Base-by-base conservation (phyloP, 2,329 filamentous ascomycete genomes). In the Hypoxylon sp. region DNA sequence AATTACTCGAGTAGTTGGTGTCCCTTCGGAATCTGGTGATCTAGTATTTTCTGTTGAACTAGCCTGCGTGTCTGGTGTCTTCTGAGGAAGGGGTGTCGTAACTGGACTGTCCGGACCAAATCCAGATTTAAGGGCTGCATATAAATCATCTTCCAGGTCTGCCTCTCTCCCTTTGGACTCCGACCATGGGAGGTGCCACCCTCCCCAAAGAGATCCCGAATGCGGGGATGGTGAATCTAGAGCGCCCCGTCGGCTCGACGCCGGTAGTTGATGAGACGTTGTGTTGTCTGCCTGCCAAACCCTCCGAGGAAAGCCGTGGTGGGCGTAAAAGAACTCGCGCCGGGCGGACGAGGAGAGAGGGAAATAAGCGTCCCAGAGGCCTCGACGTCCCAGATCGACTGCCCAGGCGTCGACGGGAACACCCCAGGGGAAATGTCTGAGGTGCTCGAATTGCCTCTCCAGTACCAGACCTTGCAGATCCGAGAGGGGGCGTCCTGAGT, bases 371-470 rank as follows among this genome's bases (percentile, higher is more conserved):
- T 71, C 67, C 37, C 79, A 69, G 6, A 81, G 71, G 0, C 74
- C 70, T 51, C 76, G 73, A 6, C 71, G 71, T 50, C 73, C 70
- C 3, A 81, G 59, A 8, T 72, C 66, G 33, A 71, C 69, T 23
- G 78, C 68, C 77, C 79, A 83, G 37, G 78, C 75, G 46, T 70
- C 72, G 6, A 72, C 69, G 1, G 78, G 76, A 66, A 80, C 75
- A 2, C 76, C 76, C 8, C 29, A 57, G 17, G 47, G 29, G 5
- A 48, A 60, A 38, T 54, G 79, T 68, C 40, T 71, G 2, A 51
- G 10, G 5, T 51, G 48, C 23, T 61, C 62, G 23, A 58, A 29
- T 8, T 33, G 42, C 18, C 62, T 65, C 10, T 47, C 41, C 15
- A 55, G 35, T 4, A 47, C 3, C 3, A 56, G 71, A 1, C 65